Evolutionary conservation across 257 asterid species (phyloP), one percentile per base, ranked within the genome.

Genomic region (Solanum megistacrolobum): DNA sequence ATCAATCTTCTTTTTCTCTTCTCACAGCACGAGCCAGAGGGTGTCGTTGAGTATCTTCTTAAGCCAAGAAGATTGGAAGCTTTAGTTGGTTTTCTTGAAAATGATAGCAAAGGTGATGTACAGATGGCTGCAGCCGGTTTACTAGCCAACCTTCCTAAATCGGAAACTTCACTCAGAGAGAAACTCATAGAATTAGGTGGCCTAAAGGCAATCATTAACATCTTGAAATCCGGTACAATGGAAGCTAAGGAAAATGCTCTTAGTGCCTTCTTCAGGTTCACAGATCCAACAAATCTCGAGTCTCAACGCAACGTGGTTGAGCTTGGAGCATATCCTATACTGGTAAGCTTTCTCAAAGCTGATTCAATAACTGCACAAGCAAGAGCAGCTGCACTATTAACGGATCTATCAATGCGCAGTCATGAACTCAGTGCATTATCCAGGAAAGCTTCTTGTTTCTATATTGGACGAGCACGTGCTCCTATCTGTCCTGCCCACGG

Each of bases 111-210:
- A 84, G 86, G 91, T n/a, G 92, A 93, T 13, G 91, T 93, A 27
- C 96, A 93, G 86, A 91, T 89, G 93, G 94, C 96, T 13, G 94
- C 96, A 83, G 96, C 95, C 21, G 94, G 96, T 55, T 86, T 94
- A 71, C 78, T 94, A 35, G 95, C 95, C 36, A 94, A 94, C 88
- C 93, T 94, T 48, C 95, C 95, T 11, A 93, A 94, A 87, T 93
- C 95, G 1, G 94, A 92, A 81, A 91, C 89, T 8, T 93, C 90
- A 18, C 73, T 94, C n/a, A 89, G 95, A 4, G 91, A 90, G 88
- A 91, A 90, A 69, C 29, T 93, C 60, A 94, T 94, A 27, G 94
- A 92, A 75, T 89, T 93, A 78, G 94, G 94, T 48, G 95, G 96
- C 85, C 89, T 93, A 27, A 91, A 91, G 39, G 94, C 94, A 3